Base-by-base conservation (phyloP, 75 land plant species). In the Pinus taeda region DNA sequence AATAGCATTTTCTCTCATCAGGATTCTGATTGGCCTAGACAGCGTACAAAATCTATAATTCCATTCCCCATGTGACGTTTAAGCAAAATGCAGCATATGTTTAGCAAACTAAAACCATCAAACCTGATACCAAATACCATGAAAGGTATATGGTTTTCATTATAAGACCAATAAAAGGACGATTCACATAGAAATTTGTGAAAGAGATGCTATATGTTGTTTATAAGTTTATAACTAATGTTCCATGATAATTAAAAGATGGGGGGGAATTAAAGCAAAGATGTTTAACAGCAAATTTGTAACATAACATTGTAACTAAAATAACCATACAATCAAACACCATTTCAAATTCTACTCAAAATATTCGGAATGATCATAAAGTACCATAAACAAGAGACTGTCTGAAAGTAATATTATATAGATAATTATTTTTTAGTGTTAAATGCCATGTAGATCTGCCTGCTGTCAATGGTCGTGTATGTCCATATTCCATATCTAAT, bases 391-490 rank as follows among this genome's bases (percentile, higher is more conserved):
- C 12, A 49, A 49, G 53, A 49, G 55, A 49, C 55, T 9, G 0
- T 6, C 11, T 49, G 55, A 49, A 49, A 8, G 55, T 9, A 49
- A 49, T 49, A 49, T 49, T 49, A 9, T 9, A 45, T 49, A 9
- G 12, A 49, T 57, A 91, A 93, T 76, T 91, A 81, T 74, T 86
- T 93, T 22, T 95, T 90, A 62, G 93, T 85, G 42, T 88, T 82
- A 18, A 90, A 93, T 78, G 90, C 92, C 49, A 58, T 30, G 58
- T 93, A 92, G 9, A 95, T 90, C 67, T 88, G 86, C 42, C 67
- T 87, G 83, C 42, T 93, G 93, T 93, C 95, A 93, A 70, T 91
- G 98, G 60, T 85, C 73, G 18, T 95, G 90, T 45, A 93, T 76
- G 72, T 90, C 87, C 77, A 95, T 74, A 24, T 95, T 93, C 58